Percentiles rank a stretch among this genome's conserved stretches.
Conservation (phyloP, 2,329 filamentous ascomycete species). For the Hymenoscyphus linearis region DNA sequence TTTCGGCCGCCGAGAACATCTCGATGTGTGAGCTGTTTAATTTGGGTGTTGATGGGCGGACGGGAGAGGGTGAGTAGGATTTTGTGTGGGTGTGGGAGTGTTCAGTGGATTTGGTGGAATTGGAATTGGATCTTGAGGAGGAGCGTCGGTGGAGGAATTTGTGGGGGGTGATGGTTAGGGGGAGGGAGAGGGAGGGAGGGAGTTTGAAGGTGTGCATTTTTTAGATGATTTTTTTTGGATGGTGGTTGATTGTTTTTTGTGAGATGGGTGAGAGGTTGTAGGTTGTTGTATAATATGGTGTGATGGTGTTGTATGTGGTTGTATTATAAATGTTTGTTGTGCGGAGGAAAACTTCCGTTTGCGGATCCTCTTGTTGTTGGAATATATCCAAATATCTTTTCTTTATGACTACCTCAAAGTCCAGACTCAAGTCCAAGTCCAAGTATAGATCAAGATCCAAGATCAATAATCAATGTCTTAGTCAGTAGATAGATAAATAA, state of each 20-base stretch:
- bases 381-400: not conserved
- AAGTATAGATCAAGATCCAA: no score
- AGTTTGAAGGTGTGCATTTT: conserved; percentile 1
- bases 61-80: not conserved
- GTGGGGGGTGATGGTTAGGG: not conserved
- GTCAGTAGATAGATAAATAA: no score
- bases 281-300: not conserved
- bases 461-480: no score
- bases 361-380: not conserved
- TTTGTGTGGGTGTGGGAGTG: no score
- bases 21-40: not conserved
- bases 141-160: not conserved
- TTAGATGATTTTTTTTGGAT: not conserved
- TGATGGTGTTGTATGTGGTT: not conserved
- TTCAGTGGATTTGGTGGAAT: not conserved
- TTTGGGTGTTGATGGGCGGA: not conserved
- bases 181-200: not conserved
- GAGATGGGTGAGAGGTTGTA: not conserved
- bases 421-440: not conserved
- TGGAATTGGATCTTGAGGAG: not conserved
- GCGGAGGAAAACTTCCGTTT: not conserved
- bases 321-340: not conserved
- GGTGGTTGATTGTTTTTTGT: not conserved
- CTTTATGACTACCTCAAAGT: not conserved
- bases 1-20: conserved; percentile 6